Base-by-base conservation (phyloP, 371 early-diverging fungal genomes). In the Actinomucor elegans region DNA sequence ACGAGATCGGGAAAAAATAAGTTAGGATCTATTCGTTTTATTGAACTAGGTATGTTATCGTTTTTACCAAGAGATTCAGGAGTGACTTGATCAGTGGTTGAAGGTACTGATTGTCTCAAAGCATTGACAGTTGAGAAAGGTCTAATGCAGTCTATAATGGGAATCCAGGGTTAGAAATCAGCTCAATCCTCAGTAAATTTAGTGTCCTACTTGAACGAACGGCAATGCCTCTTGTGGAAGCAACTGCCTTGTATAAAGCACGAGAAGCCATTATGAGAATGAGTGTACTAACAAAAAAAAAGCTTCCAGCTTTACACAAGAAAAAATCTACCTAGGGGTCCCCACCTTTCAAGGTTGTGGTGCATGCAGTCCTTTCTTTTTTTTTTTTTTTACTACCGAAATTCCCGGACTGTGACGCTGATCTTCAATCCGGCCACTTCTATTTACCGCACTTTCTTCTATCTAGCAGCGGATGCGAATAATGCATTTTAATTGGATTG, bases 1-100 rank as follows among this genome's bases (percentile, higher is more conserved):
- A n/a, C n/a, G n/a, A n/a, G n/a, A n/a, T n/a, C n/a, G n/a, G n/a
- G n/a, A n/a, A n/a, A 6, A 35, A 35, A 35, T 14, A 6, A 8
- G 15, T 35, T 35, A 35, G n/a, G n/a, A 27, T 12, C 4, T 11
- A 6, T 34, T n/a, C 10, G 31, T 1, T 10, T 5, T 23, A 14
- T 40, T 40, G 23, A n/a, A n/a, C 1, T 11, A 14, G 10, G n/a
- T 17, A 24, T 42, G 2, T 2, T 20, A 18, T 21, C 9, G 26
- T 23, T 31, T 35, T 45, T 57, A 57, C 58, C 58, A 46, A 57
- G 58, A 33, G 58, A 57, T 45, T 57, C 52, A 40, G 40, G 58
- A 26, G 58, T 29, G 28, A 49, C 15, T 18, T 41, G 42, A 28
- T 56, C 49, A 42, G 20, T 34, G 24, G 42, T 42, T 7, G 43